Evolutionary conservation across 371 early-diverging fungal genomes (phyloP).

Genomic region (Syncephalastrum monosporum): DNA sequence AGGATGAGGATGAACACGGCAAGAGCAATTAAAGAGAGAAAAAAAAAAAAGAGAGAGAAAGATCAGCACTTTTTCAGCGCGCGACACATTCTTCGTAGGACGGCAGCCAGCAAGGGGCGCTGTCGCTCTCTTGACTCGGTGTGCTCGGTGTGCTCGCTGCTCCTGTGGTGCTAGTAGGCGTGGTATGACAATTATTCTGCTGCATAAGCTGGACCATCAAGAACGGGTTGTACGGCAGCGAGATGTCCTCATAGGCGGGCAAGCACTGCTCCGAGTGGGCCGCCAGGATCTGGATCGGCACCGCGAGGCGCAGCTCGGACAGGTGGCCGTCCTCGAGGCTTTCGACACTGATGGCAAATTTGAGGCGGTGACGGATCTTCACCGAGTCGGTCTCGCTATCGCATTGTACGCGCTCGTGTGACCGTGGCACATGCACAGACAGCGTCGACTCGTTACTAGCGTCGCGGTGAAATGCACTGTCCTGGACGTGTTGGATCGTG

Average conservation of each 20-base stretch:
- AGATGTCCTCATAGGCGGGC: slow-evolving; percentile 34
- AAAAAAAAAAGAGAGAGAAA: too few species aligned
- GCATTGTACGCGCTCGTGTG: slow-evolving; percentile 12
- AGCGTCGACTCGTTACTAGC: too few species aligned
- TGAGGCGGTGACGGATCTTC: slow-evolving; percentile 35
- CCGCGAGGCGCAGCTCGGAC: slow-evolving; percentile 31
- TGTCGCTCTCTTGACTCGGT: too few species aligned
- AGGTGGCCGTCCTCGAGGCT: slow-evolving; percentile 36
- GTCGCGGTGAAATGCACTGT: neutral
- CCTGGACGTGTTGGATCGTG: neutral
- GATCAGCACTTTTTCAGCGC: too few species aligned
- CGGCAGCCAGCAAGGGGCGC: too few species aligned
- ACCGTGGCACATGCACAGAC: too few species aligned
- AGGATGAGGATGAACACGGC: neutral
- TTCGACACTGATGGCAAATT: slow-evolving; percentile 28
- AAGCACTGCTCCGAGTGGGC: slow-evolving; percentile 17
- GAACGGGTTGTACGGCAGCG: slow-evolving; percentile 36
- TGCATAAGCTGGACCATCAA: slow-evolving; percentile 15
- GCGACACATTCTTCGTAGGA: too few species aligned
- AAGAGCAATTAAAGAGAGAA: neutral
- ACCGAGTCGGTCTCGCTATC: slow-evolving; percentile 30
- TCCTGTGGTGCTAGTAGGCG: neutral
- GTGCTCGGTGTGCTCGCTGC: too few species aligned
- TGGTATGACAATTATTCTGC: slow-evolving; percentile 1
- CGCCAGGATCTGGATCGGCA: slow-evolving; percentile 26